A percentile compares a stretch with the other conserved stretches of the same genome.
These are phyloP conservation scores for Vachellia pachyceras DNA, from an alignment of 306 rosid species.

Conservation along the genomic window DNA sequence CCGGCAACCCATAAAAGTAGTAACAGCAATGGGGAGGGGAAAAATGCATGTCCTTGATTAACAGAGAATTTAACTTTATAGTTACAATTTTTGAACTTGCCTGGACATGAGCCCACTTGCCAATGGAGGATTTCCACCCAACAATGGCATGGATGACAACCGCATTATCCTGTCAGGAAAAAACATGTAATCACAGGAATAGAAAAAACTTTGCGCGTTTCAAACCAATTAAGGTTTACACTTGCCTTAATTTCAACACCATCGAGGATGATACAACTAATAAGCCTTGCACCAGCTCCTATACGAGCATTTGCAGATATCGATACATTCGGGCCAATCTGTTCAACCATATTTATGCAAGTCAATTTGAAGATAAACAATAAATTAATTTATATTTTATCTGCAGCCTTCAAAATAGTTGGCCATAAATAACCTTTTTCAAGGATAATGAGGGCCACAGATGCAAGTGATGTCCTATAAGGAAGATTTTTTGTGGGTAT, in stretches of 20 bases:
- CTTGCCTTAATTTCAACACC: conserved; percentile 87
- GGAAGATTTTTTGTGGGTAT: neutral
- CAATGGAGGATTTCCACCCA: conserved; percentile 95
- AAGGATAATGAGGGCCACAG: neutral
- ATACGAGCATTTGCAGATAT: conserved; percentile 98
- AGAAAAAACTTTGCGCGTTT: conserved; percentile 12
- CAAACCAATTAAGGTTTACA: conserved; percentile 24
- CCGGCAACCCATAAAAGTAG: conserved; percentile 18
- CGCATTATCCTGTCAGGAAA: conserved; percentile 78
- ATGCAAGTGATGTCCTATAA: neutral
- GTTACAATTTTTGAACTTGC: conserved; percentile 53
- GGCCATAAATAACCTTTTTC: neutral
- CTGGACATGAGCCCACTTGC: conserved; percentile 94
- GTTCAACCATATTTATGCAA: conserved; percentile 39
- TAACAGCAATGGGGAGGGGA: conserved; percentile 3
- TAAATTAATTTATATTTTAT: neutral
- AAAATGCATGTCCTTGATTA: conserved; percentile 13
- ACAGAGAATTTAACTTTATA: neutral
- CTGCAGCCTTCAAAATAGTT: neutral
- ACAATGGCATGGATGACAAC: conserved; percentile 86
- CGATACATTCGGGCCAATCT: conserved; percentile 96
- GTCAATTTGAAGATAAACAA: conserved; percentile 37
- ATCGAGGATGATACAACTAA: conserved; percentile 85
- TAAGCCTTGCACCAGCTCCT: conserved; percentile 93
- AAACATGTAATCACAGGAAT: conserved; percentile 15